Evolutionary conservation across 225 moss, liverwort and hornwort species (phyloP).

Genomic region (Rhytidiadelphus loreus): DNA sequence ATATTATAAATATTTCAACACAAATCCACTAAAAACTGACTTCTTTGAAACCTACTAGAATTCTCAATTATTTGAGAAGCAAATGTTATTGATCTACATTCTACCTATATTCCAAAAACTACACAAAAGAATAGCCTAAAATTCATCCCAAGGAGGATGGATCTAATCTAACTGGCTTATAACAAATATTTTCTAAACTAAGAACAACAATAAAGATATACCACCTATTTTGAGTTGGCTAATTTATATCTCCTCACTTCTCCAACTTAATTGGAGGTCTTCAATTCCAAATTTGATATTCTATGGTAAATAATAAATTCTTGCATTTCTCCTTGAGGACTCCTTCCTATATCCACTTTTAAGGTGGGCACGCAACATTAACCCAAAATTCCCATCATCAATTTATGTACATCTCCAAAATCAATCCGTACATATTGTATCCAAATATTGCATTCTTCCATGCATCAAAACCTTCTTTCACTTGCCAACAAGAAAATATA

Average conservation of each 20-base stretch:
- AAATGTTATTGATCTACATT: not conserved
- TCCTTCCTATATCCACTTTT: accelerated
- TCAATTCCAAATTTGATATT: not conserved
- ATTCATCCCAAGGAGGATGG: not conserved
- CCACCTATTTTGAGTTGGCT: not conserved
- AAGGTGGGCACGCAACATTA: accelerated
- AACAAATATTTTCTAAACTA: accelerated
- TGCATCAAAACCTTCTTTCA: accelerated
- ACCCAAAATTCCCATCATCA: not conserved
- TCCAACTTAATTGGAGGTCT: not conserved
- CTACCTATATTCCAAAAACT: not conserved
- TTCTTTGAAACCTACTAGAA: not conserved
- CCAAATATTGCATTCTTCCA: accelerated
- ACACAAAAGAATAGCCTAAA: not conserved
- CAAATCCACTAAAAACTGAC: not conserved
- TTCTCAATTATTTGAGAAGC: not conserved
- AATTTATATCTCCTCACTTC: not conserved
- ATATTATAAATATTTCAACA: not conserved
- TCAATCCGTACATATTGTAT: not conserved
- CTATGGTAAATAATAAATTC: not conserved
- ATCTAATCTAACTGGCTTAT: not conserved
- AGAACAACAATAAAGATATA: not conserved
- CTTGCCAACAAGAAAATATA: not conserved
- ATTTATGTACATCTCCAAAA: not conserved
- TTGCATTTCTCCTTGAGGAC: accelerated